Percentiles rank a stretch among this genome's conserved stretches.
Evolutionary conservation across 2,329 filamentous ascomycete species (phyloP).

Genomic region (Zymoseptoria tritici): DNA sequence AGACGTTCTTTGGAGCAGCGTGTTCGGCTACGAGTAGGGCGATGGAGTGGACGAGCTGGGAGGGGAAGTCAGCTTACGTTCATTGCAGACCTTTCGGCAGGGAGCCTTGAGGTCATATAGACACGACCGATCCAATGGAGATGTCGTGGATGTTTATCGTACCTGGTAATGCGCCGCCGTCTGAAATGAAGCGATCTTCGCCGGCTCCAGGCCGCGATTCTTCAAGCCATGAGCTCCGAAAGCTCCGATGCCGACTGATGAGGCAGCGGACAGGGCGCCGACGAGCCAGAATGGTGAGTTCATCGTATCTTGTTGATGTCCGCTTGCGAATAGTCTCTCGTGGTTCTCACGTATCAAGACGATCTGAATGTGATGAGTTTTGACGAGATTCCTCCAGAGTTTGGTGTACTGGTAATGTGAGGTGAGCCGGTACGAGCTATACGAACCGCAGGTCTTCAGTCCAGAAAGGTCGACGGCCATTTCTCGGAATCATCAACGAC

Average conservation of each 20-base stretch:
- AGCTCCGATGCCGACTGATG: constrained; percentile 54
- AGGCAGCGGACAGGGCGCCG: constrained; percentile 56
- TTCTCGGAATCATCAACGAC: too few relatives aligned
- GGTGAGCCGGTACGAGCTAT: background rate
- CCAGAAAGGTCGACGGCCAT: too few relatives aligned
- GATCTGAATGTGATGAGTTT: background rate
- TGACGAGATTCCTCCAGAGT: background rate
- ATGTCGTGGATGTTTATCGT: too few relatives aligned
- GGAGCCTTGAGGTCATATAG: too few relatives aligned
- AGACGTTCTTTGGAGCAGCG: constrained; percentile 45
- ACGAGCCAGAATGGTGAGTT: constrained; percentile 50
- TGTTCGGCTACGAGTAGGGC: constrained; percentile 51
- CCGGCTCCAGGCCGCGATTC: constrained; percentile 51
- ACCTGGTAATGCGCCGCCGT: constrained; percentile 65
- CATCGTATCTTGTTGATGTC: constrained; percentile 16
- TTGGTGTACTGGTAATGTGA: background rate
- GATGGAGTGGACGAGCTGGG: constrained; percentile 55
- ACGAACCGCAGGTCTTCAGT: background rate
- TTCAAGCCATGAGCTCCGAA: constrained; percentile 64
- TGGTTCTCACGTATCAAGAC: background rate
- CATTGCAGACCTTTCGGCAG: too few relatives aligned
- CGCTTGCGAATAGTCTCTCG: background rate
- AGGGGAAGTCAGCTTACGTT: background rate
- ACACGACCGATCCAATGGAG: too few relatives aligned
- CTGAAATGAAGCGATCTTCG: constrained; percentile 51